phyloP scores from a whole-genome alignment of 2,329 filamentous ascomycete genomes.

The Parastagonospora nodorum region DNA sequence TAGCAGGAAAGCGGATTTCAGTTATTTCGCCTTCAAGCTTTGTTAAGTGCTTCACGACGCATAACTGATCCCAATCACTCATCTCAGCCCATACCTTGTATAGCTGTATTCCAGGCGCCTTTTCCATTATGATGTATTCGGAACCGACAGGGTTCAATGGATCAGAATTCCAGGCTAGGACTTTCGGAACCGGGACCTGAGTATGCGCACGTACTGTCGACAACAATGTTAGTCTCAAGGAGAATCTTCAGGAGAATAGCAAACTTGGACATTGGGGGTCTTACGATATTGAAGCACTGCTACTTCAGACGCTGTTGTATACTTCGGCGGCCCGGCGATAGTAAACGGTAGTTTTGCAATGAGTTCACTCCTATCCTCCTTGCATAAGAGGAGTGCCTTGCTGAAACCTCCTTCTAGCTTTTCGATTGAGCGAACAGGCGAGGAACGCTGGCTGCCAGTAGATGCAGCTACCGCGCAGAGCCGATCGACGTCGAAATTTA shows the following conservation, averaged over 20 bases:
- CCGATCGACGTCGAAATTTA: slow-evolving; percentile 33
- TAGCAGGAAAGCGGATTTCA: slow-evolving; percentile 26
- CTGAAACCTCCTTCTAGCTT: slow-evolving; percentile 42
- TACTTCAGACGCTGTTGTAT: slow-evolving; percentile 43
- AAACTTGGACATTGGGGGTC: too few species aligned
- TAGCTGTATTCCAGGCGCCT: slow-evolving; percentile 32
- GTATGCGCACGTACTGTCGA: slow-evolving; percentile 21
- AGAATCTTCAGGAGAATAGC: too few species aligned
- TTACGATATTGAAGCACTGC: slow-evolving; percentile 35
- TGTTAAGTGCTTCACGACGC: slow-evolving; percentile 32
- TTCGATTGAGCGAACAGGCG: slow-evolving; percentile 30
- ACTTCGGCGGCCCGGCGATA: slow-evolving; percentile 35
- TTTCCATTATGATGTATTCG: slow-evolving; percentile 47
- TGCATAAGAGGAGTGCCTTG: slow-evolving; percentile 35
- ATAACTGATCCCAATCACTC: slow-evolving; percentile 21
- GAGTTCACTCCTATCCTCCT: slow-evolving; percentile 21
- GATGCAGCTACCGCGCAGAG: slow-evolving; percentile 32
- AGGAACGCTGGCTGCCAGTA: slow-evolving; percentile 17
- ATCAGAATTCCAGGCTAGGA: slow-evolving; percentile 34
- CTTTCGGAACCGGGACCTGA: slow-evolving; percentile 30
- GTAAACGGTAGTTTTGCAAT: slow-evolving; percentile 31
- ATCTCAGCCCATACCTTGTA: slow-evolving; percentile 36
- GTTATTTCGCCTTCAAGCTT: slow-evolving; percentile 30
- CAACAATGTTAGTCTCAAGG: too few species aligned
- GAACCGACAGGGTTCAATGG: slow-evolving; percentile 34